Evolutionary conservation across 1,284 basidiomycete species (phyloP), one percentile per base, ranked within the genome.

Genomic region (Trichosporon coremiiforme): DNA sequence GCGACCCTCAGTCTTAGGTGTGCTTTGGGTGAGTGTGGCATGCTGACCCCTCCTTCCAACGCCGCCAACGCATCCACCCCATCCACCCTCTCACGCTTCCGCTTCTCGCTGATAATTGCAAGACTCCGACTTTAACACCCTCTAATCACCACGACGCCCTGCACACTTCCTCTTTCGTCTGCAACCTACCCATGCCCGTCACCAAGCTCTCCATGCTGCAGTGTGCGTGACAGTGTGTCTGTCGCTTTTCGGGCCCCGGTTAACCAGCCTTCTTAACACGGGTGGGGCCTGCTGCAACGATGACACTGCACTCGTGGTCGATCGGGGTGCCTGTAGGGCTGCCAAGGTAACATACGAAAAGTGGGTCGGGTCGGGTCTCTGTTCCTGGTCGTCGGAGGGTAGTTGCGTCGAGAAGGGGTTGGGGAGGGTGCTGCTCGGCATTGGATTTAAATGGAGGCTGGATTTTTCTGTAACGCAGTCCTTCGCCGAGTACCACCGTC

Each of bases 271-370:
- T 38, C 20, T 10, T 20, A 35, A 4, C 33, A 35, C n/a, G 50
- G 22, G 50, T 53, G 50, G 50, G 50, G 20, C 15, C 13, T 4
- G 17, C 41, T n/a, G 17, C 41, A 38, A 38, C 45, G 13, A 20
- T 22, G 50, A 25, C 10, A 4, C 50, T 10, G 50, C 50, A 53
- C 50, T 53, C 50, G 50, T 25, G 9, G 50, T 53, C 22, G 50
- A 53, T 53, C 50, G 50, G 50, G 50, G 50, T 53, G 50, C 20
- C 50, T 53, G 50, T 53, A 53, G 50, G 50, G 50, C 20, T 53
- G 25, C 20, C 50, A 53, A 53, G 50, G 22, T 22, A 53, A 53
- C 50, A 53, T 38, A 38, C 20, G 20, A 53, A 53, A 17, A 53
- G 50, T 53, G 50, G 50, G 50, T 53, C 50, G 50, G 50, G n/a